phyloP scores from a whole-genome alignment of 1,284 basidiomycete species.

The Neonothopanus nambi region DNA sequence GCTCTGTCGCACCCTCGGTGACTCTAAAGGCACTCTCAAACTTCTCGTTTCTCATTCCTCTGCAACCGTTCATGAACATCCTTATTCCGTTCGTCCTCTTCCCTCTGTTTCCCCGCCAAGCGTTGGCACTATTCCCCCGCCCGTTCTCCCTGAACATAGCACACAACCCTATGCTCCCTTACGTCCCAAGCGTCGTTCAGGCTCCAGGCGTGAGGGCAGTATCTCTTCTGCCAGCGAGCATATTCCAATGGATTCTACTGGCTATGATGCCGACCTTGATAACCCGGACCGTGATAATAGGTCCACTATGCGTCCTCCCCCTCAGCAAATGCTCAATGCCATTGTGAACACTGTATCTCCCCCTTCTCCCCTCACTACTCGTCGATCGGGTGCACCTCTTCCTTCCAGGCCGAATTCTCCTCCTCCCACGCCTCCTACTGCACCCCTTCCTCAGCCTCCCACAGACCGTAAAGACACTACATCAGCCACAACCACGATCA shows the following conservation, averaged over 20 bases:
- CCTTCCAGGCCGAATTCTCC: conserved; percentile 27
- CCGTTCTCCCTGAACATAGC: conserved; percentile 41
- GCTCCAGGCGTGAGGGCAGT: conserved; percentile 62
- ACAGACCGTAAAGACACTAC: conserved; percentile 2
- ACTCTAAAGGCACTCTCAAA: conserved; percentile 76
- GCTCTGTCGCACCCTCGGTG: conserved; percentile 72
- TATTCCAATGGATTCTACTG: conserved; percentile 47
- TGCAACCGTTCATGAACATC: conserved; percentile 56
- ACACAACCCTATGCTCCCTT: conserved; percentile 42
- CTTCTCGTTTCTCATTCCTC: conserved; percentile 73
- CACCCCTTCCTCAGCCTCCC: conserved; percentile 20
- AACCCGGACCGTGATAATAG: conserved; percentile 54
- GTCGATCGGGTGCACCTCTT: conserved; percentile 28
- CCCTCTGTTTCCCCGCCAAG: conserved; percentile 37
- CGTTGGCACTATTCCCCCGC: conserved; percentile 45
- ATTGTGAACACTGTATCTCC: conserved; percentile 19
- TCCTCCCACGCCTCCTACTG: conserved; percentile 21
- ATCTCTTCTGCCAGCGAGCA: conserved; percentile 69
- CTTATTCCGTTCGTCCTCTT: conserved; percentile 26
- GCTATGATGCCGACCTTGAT: conserved; percentile 74
- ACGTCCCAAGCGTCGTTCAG: conserved; percentile 48
- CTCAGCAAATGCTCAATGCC: conserved; percentile 29
- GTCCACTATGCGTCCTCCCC: conserved; percentile 40
- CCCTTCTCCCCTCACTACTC: conserved; percentile 26
- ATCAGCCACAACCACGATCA: conserved; percentile 10